Evolutionary conservation across 2,329 filamentous ascomycete genomes (phyloP), one percentile per base, ranked within the genome.

Genomic region (Cercospora canescens): DNA sequence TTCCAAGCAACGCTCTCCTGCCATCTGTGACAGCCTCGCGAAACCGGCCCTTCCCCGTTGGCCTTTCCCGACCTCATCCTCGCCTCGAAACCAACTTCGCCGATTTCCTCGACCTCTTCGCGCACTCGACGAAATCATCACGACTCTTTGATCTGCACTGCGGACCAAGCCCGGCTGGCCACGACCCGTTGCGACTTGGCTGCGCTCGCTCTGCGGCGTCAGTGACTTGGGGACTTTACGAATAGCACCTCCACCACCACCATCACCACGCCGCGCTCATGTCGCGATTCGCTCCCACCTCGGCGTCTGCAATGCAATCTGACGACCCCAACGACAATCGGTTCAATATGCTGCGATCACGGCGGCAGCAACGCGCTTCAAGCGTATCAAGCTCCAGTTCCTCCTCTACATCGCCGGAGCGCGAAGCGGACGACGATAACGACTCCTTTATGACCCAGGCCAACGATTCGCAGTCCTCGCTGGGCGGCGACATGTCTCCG

Each of bases 381-480:
- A 77, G 76, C 70, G 71, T 61, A 45, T 77, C 76, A 30, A 74
- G 74, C 67, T 82, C 79, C 58, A 85, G 83, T 3, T 91, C 89
- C 6, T 91, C 91, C 7, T 91, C 89, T 65, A 91, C 90, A 76
- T 93, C 91, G 1, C 91, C 91, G 52, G 87, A 86, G 60, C 88
- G 90, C 60, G 88, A 88, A 76, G 91, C 93, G 76, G 93, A 96
- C 80, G 91, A 94, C 76, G 94, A 97, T 80, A 96, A 93, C 72
- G 94, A 97, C 81, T 97, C 95, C 79, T 95, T 95, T 79, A 90
- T 91, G 77, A 87, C 86, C 64, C 90, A 91, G 71, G 79, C 84
- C 74, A 97, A 97, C 81, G 94, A 97, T 81, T 97, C 94, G 4
- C 87, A 95, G 77, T 97, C 94, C 0, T 97, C 94, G 0, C 86